These are phyloP conservation scores for Myxozyma neotropica DNA, from an alignment of 805 yeast genomes.

Conservation along the genomic window DNA sequence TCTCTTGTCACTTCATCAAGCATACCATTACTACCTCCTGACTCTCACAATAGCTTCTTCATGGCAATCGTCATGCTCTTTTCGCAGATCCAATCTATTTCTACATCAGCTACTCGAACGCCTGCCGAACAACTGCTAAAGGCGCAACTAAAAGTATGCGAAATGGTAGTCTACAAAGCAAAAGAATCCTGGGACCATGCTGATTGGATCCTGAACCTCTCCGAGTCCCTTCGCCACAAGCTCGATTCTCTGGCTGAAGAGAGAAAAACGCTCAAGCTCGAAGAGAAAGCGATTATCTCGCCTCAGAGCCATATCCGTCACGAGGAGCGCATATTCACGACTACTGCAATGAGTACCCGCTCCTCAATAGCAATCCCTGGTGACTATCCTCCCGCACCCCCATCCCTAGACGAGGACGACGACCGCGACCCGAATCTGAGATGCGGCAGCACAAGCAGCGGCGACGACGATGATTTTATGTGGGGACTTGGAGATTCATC, in stretches of 20 bases:
- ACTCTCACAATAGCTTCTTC: slow-evolving; percentile 24
- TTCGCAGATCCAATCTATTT: slow-evolving; percentile 7
- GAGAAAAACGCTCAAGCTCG: neutral
- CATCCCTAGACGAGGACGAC: neutral
- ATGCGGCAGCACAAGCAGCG: neutral
- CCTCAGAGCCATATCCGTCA: neutral
- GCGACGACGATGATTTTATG: neutral
- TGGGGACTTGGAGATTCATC: neutral
- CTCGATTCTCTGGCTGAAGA: slow-evolving; percentile 9
- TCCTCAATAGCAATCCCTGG: neutral
- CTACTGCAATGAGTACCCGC: neutral
- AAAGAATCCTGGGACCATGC: slow-evolving; percentile 35
- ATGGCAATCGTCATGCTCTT: slow-evolving; percentile 30
- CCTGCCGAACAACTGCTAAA: neutral
- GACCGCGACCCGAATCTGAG: neutral
- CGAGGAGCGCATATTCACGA: neutral
- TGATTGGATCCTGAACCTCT: slow-evolving; percentile 24
- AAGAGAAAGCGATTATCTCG: neutral
- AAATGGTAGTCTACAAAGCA: slow-evolving; percentile 20
- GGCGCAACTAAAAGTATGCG: slow-evolving; percentile 22
- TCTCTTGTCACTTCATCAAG: slow-evolving; percentile 20
- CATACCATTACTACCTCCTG: slow-evolving; percentile 18
- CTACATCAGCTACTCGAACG: neutral
- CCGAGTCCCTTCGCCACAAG: slow-evolving; percentile 13
- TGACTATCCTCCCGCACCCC: too few species aligned